These are phyloP conservation scores for Ophiobolus disseminans DNA, from an alignment of 2,329 filamentous ascomycete genomes.

Conservation along the genomic window DNA sequence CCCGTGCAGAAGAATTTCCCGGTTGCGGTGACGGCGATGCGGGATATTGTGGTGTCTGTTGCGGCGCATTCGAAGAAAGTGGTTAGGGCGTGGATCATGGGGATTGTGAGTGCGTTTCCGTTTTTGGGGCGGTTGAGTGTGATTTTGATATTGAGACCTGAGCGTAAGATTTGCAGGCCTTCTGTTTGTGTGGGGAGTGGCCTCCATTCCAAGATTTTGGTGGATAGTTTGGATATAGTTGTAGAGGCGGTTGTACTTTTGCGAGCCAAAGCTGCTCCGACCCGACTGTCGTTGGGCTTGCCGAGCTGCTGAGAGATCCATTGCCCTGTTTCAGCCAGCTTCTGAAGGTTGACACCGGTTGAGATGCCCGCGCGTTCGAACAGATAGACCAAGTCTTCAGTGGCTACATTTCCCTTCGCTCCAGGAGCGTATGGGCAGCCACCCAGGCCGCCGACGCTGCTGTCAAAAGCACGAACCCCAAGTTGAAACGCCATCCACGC, in stretches of 20 bases:
- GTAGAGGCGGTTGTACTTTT: neutral
- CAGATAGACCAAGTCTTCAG: constrained; percentile 36
- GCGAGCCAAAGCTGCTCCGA: constrained; percentile 16
- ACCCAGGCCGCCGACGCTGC: constrained; percentile 35
- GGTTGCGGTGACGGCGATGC: constrained; percentile 46
- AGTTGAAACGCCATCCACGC: constrained; percentile 28
- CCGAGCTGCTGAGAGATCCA: constrained; percentile 31
- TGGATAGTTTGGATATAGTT: neutral
- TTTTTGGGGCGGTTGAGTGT: constrained; percentile 47
- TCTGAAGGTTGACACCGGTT: constrained; percentile 31
- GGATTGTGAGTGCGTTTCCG: constrained; percentile 50
- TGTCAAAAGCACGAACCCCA: constrained; percentile 35
- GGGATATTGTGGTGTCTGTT: constrained; percentile 37
- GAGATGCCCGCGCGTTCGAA: constrained; percentile 29
- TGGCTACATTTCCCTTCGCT: constrained; percentile 36
- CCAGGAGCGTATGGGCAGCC: constrained; percentile 38
- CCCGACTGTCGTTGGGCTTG: constrained; percentile 29
- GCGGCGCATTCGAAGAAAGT: constrained; percentile 31
- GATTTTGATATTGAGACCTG: constrained; percentile 40
- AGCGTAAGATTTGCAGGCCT: constrained; percentile 37
- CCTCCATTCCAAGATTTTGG: neutral
- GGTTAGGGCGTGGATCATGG: constrained; percentile 47
- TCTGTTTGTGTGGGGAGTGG: constrained; percentile 15
- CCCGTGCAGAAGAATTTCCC: constrained; percentile 54
- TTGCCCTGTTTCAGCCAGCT: constrained; percentile 24